Base-by-base conservation (phyloP, 1,139 yeast genomes). In the Pichia sp. region DNA sequence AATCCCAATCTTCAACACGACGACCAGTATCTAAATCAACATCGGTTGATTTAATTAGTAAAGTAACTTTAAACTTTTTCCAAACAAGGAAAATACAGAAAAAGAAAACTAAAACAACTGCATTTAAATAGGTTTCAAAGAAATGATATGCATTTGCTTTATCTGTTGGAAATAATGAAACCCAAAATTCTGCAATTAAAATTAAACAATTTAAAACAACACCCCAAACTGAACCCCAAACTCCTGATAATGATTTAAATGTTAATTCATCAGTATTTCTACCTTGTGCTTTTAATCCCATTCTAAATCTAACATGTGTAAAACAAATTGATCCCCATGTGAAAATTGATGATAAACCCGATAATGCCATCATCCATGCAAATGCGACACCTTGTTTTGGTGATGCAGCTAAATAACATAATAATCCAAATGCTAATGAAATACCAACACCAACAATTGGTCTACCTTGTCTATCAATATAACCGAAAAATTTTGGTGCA, bases 261-360 rank as follows among this genome's bases (percentile, higher is more conserved):
- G 86, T 78, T 46, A 87, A 67, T 60, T 86, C 95, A 38, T 71
- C 71, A 12, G 74, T 63, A 23, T 70, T 65, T 61, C 82, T 74
- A 44, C 84, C 85, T 62, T 82, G 84, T 3, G 58, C 72, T 40
- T 63, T 63, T 70, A 87, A 71, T 1, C 95, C 96, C 40, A 69
- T 61, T 66, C 96, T 78, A 67, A 85, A 85, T 60, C 95, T 74
- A 49, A 86, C 68, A 54, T 80, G 92, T 51, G 86, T 76, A 42
- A 83, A 58, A 58, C 81, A 78, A 55, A 87, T 82, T 25, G 87
- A 76, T 26, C 76, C 76, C 94, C 94, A 86, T 8, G 90, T 83
- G 61, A 85, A 84, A 45, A 87, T 68, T 1, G 94, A 80, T 39
- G 90, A 81, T 50, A 85, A 74, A 41, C 94, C 92, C 9, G 94